A percentile compares a stretch with the other conserved stretches of the same genome.
These are phyloP conservation scores for Penicillium occitanis DNA, from an alignment of 2,329 filamentous ascomycete genomes.

Conservation along the genomic window DNA sequence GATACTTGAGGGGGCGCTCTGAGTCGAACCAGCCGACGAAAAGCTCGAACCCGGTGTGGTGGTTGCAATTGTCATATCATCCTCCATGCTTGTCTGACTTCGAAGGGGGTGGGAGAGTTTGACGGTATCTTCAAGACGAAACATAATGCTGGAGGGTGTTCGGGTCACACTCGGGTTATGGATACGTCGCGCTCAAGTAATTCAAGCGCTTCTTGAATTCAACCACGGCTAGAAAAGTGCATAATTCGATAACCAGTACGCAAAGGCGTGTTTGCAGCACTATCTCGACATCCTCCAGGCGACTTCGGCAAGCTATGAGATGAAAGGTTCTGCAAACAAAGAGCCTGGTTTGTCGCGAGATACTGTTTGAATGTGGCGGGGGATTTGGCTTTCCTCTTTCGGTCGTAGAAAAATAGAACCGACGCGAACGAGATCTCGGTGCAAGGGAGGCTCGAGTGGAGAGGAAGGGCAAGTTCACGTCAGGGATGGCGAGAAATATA, in stretches of 20 bases:
- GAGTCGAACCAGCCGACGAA: conserved; percentile 27
- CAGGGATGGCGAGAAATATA: conserved; percentile 16
- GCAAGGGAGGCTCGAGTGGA: conserved; percentile 15
- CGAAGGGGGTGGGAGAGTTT: conserved; percentile 34
- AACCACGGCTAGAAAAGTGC: neutral
- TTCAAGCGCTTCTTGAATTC: conserved; percentile 3
- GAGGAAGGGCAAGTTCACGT: conserved; percentile 15
- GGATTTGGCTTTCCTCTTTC: conserved; percentile 12
- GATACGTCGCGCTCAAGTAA: neutral
- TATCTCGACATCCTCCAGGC: conserved; percentile 1
- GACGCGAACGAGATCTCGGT: conserved; percentile 14
- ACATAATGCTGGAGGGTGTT: conserved; percentile 37
- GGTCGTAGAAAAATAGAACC: neutral
- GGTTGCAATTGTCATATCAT: conserved; percentile 29
- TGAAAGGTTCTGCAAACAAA: neutral
- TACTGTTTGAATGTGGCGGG: conserved; percentile 6
- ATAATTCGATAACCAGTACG: neutral
- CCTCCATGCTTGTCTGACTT: conserved; percentile 32
- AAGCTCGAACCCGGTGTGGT: conserved; percentile 32
- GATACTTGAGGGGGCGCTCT: conserved; percentile 28
- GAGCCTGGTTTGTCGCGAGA: neutral
- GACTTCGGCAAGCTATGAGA: neutral
- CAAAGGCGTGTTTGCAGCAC: conserved; percentile 10
- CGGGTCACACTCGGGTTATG: neutral
- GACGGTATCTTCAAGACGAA: conserved; percentile 40